Conservation (phyloP, 2,329 filamentous ascomycete genomes). For the Fusarium bulbicola region DNA sequence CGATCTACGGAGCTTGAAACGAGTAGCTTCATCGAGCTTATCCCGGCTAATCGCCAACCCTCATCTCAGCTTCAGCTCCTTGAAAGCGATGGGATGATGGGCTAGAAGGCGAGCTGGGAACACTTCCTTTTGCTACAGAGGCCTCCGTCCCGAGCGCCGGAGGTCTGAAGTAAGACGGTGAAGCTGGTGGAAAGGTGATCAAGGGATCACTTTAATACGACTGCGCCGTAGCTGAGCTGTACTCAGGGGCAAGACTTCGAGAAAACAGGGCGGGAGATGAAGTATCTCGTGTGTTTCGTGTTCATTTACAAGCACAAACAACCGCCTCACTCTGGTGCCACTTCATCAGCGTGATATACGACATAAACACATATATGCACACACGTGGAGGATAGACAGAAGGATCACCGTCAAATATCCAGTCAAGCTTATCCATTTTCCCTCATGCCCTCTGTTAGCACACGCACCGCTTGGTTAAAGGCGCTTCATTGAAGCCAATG, state of each 20-base stretch:
- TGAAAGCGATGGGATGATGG: background rate
- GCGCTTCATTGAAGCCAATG: background rate
- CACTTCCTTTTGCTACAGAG: background rate
- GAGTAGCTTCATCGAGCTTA: slow-evolving; percentile 5
- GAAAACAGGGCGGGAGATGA: background rate
- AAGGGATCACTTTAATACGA: background rate
- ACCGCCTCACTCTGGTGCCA: background rate
- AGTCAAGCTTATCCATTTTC: background rate
- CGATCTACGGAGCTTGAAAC: slow-evolving; percentile 5
- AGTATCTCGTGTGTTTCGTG: background rate
- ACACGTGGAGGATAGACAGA: background rate
- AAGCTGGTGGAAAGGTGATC: background rate
- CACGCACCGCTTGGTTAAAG: no score
- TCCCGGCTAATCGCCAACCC: background rate
- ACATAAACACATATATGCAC: no score
- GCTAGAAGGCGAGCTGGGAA: background rate
- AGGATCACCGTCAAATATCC: background rate
- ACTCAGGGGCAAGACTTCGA: background rate
- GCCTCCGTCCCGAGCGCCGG: background rate
- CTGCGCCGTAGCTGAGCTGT: background rate
- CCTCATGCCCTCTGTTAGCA: no score
- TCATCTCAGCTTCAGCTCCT: background rate
- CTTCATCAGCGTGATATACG: background rate
- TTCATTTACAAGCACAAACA: background rate
- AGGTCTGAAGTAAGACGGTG: background rate